Base-by-base conservation (phyloP, 106 monocot species). In the Dendrobium huoshanense region DNA sequence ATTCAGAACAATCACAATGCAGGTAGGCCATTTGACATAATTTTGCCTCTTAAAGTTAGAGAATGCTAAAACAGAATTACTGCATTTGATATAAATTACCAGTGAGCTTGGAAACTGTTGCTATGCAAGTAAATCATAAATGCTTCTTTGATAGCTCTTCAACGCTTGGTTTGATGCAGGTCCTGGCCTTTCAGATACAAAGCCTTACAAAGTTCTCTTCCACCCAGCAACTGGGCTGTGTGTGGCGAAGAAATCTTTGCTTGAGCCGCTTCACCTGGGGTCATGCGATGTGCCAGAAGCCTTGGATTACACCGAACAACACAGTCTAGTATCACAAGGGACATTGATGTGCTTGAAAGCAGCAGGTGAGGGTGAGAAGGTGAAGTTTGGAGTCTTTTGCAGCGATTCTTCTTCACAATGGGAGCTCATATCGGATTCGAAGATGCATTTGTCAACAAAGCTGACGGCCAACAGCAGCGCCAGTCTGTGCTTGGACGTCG, bases 201-300 rank as follows among this genome's bases (percentile, higher is more conserved):
- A 77, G 18, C 80, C 81, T 18, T 83, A 94, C 86, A 81, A 82
- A 41, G 49, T 90, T 19, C 65, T 96, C 41, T 96, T 89, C 86
- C 96, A 96, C 81, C 96, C 96, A 4, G 75, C 83, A 56, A 86
- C 87, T 8, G 96, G 96, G 13, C 80, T 89, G 3, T 96, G 96
- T 44, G 76, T 94, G 20, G 24, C 75, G 54, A 79, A 45, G 67
- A 81, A 80, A 17, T 82, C 79, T 80, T 55, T 74, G n/a, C 24
- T 74, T 0, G 59, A 85, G 9, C 41, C 68, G 2, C 80, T 88
- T 16, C 75, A 59, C 8, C 79, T 96, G 27, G 92, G 94, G 27
- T 56, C 80, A 4, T 96, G 96, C 82, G 27, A 67, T 42, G 72
- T 86, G 41, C 55, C 92, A 3, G 80, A 85, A 13, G 87, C 84